Evolutionary conservation across 2,329 filamentous ascomycete species (phyloP).

Genomic region (Aureobasidium mangrovei): DNA sequence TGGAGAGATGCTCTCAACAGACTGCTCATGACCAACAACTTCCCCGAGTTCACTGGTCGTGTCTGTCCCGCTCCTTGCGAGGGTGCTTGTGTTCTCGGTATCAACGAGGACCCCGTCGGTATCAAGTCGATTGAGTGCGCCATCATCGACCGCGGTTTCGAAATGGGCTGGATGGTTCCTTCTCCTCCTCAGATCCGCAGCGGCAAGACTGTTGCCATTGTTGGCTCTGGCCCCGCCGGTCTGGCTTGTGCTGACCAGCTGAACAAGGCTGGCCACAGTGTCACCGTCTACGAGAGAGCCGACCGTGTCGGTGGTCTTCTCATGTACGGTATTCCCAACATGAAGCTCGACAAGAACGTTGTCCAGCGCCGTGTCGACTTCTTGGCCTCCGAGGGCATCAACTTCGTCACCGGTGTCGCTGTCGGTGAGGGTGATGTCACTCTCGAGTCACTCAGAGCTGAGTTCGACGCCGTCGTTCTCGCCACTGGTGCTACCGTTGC

Average conservation of each 20-base stretch:
- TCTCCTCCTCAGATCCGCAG: conserved; percentile 68
- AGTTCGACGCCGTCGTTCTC: conserved; percentile 78
- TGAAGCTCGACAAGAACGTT: conserved; percentile 98
- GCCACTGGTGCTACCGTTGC: conserved; percentile 89
- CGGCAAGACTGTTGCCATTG: conserved; percentile 79
- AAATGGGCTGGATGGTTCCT: conserved; percentile 97
- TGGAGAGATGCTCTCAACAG: conserved; percentile 90
- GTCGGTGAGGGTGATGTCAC: conserved; percentile 65
- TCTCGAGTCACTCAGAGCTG: conserved; percentile 61
- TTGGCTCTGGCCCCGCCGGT: conserved; percentile 87
- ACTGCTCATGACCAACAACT: conserved; percentile 94
- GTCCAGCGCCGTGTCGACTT: conserved; percentile 93
- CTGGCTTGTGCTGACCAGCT: conserved; percentile 87
- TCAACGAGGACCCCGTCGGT: conserved; percentile 92
- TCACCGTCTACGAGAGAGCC: conserved; percentile 87
- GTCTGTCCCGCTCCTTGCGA: conserved; percentile 96
- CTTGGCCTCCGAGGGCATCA: conserved; percentile 81
- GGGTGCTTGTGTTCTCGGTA: conserved; percentile 89
- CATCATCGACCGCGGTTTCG: conserved; percentile 94
- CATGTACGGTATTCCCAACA: conserved; percentile 98
- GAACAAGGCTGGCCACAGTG: conserved; percentile 80
- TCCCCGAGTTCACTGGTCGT: conserved; percentile 94
- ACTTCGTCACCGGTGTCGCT: conserved; percentile 67
- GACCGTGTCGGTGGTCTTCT: conserved; percentile 85
- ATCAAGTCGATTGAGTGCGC: conserved; percentile 98